Conservation (phyloP, 2,329 filamentous ascomycete species). For the Beauveria sp. region DNA sequence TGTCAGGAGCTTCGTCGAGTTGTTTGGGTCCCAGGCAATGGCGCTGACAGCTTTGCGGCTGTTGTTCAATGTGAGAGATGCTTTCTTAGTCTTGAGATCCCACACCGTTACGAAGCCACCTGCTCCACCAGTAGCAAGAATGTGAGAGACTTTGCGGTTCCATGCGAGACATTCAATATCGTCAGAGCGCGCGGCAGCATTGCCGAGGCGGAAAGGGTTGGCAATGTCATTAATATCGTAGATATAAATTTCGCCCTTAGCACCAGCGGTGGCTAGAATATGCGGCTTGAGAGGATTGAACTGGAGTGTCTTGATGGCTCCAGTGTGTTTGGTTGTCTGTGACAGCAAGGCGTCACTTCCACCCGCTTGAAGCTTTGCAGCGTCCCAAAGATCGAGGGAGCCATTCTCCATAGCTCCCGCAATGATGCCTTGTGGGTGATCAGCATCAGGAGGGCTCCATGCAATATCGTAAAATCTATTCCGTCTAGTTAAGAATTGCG, state of each 20-base stretch:
- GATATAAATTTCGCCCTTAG: conserved; percentile 93
- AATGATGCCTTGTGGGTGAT: conserved; percentile 79
- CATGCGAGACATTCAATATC: conserved; percentile 96
- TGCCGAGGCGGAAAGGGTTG: conserved; percentile 83
- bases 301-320: conserved; percentile 87
- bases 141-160: conserved; percentile 97
- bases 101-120: conserved; percentile 96
- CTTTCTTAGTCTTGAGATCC: conserved; percentile 97
- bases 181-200: conserved; percentile 78
- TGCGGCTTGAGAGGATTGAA: conserved; percentile 93
- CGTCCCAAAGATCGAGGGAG: conserved; percentile 88
- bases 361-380: conserved; percentile 55
- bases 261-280: conserved; percentile 83
- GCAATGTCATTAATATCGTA: conserved; percentile 88
- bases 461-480: conserved; percentile 91
- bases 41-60: conserved; percentile 91
- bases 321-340: conserved; percentile 81
- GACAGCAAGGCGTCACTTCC: conserved; percentile 71
- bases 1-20: conserved; percentile 88
- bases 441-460: conserved; percentile 77
- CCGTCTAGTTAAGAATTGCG: not conserved
- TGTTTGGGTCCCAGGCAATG: conserved; percentile 94
- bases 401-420: conserved; percentile 94
- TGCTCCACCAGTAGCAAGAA: conserved; percentile 85
- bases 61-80: conserved; percentile 91